A percentile compares a stretch with the other conserved stretches of the same genome.
phyloP scores from a whole-genome alignment of 164 flowering plant genomes.

The Amborella trichopoda region DNA sequence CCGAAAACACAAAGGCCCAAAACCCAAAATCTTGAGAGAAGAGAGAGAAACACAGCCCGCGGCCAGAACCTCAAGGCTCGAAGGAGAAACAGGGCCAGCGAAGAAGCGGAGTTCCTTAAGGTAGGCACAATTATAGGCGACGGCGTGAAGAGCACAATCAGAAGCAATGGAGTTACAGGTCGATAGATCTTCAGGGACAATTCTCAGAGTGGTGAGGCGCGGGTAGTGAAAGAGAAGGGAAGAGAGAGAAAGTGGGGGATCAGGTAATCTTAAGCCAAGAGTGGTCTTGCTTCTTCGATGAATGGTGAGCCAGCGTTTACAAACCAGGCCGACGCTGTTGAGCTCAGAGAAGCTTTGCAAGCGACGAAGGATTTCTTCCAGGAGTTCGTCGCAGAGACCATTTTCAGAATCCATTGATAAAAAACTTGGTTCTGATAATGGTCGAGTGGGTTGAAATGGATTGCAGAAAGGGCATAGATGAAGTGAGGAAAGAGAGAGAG shows the following conservation, averaged over 20 bases:
- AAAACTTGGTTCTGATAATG: too few species aligned
- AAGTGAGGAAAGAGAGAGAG: too few species aligned
- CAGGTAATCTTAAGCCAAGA: conserved; percentile 29
- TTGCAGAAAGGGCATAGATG: too few species aligned
- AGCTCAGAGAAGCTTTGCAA: conserved; percentile 21
- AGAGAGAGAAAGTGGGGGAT: conserved; percentile 10
- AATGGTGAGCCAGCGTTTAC: conserved; percentile 66
- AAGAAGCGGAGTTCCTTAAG: conserved; percentile 34
- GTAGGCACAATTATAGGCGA: conserved; percentile 22
- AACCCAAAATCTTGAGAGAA: conserved; percentile 29
- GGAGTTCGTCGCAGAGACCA: conserved; percentile 56
- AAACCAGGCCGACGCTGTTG: conserved; percentile 41
- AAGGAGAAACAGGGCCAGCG: conserved; percentile 26
- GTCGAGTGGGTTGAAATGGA: too few species aligned
- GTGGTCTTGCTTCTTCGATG: conserved; percentile 41
- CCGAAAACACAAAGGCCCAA: conserved; percentile 27
- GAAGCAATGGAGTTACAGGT: not conserved
- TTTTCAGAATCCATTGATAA: conserved; percentile 40
- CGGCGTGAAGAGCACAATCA: conserved; percentile 19
- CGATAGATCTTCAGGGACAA: conserved; percentile 14
- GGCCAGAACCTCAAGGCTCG: conserved; percentile 28
- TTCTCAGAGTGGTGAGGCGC: conserved; percentile 37
- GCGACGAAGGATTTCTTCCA: conserved; percentile 61
- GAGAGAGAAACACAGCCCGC: conserved; percentile 23
- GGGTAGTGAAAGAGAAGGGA: conserved; percentile 44